phyloP scores from a whole-genome alignment of 2,329 filamentous ascomycete species.

The Diaporthe nobilis region DNA sequence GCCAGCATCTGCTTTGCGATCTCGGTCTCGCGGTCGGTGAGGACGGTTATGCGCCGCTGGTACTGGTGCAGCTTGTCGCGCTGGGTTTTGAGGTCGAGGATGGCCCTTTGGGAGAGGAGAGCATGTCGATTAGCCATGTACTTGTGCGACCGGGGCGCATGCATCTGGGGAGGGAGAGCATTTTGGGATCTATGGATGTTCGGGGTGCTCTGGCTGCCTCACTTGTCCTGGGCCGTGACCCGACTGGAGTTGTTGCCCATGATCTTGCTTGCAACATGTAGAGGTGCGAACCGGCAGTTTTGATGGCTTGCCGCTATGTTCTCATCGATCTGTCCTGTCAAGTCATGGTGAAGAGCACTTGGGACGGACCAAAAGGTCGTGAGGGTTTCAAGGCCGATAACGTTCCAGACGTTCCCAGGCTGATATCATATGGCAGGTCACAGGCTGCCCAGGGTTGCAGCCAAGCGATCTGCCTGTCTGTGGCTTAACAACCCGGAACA shows the following conservation, averaged over 20 bases:
- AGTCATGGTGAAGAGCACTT: constrained; percentile 37
- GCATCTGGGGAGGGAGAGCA: not conserved
- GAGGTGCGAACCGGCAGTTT: not conserved
- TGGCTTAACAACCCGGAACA: not conserved
- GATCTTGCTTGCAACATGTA: constrained; percentile 39
- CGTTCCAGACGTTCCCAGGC: constrained; percentile 29
- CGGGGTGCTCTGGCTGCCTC: constrained; percentile 49
- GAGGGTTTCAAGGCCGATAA: constrained; percentile 25
- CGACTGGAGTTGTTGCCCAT: constrained; percentile 72
- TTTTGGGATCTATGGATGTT: constrained; percentile 16
- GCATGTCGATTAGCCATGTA: constrained; percentile 22
- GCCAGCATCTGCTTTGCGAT: constrained; percentile 88
- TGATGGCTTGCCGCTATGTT: not conserved
- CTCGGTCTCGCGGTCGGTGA: constrained; percentile 89
- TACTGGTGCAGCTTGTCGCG: constrained; percentile 98
- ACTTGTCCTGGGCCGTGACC: constrained; percentile 87
- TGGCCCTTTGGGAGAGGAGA: constrained; percentile 75
- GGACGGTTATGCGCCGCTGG: constrained; percentile 87
- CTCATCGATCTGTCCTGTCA: constrained; percentile 13
- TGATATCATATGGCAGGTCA: constrained; percentile 29
- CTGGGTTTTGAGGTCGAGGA: constrained; percentile 97
- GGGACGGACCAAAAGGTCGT: constrained; percentile 14
- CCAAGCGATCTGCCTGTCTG: constrained; percentile 9
- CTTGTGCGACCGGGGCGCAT: not conserved
- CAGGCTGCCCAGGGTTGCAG: constrained; percentile 29